These are phyloP conservation scores for Fraxinus xanthoxyloides DNA, from an alignment of 305 asterid species.

Conservation along the genomic window DNA sequence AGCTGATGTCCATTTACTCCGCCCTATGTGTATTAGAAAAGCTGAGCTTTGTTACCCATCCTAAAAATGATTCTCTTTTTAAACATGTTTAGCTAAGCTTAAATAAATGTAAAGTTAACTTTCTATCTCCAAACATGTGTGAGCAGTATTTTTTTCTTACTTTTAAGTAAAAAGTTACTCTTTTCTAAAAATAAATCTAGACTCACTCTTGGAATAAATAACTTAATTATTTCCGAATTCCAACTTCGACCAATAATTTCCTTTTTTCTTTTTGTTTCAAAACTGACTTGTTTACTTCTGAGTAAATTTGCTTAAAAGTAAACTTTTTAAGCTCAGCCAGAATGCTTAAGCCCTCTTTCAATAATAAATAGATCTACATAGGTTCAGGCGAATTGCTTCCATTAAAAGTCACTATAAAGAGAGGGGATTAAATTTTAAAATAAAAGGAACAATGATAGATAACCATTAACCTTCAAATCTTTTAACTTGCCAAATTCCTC, in stretches of 20 bases:
- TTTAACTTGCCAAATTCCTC: constrained; percentile 55
- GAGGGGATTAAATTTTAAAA: background rate
- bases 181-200: background rate
- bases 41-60: constrained; percentile 1
- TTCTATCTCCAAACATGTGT: background rate
- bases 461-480: constrained; percentile 59
- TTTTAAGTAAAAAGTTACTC: background rate
- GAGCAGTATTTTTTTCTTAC: background rate
- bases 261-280: background rate
- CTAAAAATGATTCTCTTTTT: background rate
- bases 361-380: background rate
- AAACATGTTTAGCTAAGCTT: background rate
- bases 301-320: background rate
- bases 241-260: background rate
- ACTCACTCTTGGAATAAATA: background rate
- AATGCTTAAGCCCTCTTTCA: background rate
- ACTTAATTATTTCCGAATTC: background rate
- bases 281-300: background rate
- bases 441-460: background rate
- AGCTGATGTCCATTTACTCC: background rate
- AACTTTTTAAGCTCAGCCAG: background rate
- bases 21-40: background rate
- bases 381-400: constrained; percentile 2
- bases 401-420: background rate
- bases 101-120: background rate